Evolutionary conservation across 306 rosid genomes (phyloP), one percentile per base, ranked within the genome.

Genomic region (Prunus padus): DNA sequence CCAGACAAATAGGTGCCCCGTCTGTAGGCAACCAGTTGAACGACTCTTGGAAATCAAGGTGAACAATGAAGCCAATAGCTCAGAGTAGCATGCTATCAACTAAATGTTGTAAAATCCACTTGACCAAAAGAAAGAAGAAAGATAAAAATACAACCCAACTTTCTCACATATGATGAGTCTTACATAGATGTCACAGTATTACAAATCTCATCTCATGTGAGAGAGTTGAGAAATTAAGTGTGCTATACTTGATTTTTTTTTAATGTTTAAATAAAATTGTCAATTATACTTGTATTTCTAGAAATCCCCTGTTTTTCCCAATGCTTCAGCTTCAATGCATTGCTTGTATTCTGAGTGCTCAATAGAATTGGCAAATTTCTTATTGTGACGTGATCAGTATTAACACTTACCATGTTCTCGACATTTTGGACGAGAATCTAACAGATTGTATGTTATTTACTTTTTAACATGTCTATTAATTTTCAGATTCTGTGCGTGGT

Each of bases 21-120:
- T 86, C n/a, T 79, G 87, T 69, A 59, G 84, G 79, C 87, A 86
- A 73, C 82, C 84, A 6, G 82, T 86, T 65, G 80, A 84, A 51
- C 82, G 83, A 4, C 84, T 82, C 47, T 23, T 87, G 79, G 84
- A 79, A 79, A 81, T 84, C 49, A 82, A 74, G 73, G 84, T 82
- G 79, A 77, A 19, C 72, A 83, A 81, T 62, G 82, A 65, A 23
- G 68, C 52, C 4, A 74, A 75, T 62, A 70, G 67, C 62, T 73
- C 52, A 74, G 65, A 65, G 42, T 64, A 33, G 45, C 54, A 49
- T 54, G 8, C 73, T 6, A 20, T 62, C 37, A n/a, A 49, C 59
- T 1, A 18, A 25, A 57, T 30, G 10, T 20, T 68, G 66, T 80
- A 49, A 22, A 60, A 26, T 67, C 57, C 31, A 15, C 42, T 9